phyloP scores from a whole-genome alignment of 768 basidiomycete species.

The Rhodotorula paludigena region DNA sequence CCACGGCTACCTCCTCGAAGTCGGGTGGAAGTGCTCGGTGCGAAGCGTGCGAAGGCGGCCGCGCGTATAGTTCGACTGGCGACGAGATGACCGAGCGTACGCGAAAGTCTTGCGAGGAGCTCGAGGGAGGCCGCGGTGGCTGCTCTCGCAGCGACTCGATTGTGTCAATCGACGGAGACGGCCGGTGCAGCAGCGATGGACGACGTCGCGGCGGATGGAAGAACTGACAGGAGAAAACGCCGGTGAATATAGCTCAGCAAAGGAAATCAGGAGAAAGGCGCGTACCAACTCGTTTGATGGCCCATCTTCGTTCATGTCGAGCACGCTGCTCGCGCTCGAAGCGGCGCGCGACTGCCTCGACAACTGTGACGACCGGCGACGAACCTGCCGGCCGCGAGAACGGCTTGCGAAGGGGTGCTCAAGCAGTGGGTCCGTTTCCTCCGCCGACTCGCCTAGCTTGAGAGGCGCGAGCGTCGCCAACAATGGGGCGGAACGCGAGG shows the following conservation, averaged over 20 bases:
- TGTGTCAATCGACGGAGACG: background rate
- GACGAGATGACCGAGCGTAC: background rate
- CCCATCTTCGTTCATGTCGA: background rate
- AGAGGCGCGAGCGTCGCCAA: background rate
- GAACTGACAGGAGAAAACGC: background rate
- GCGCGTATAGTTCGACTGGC: background rate
- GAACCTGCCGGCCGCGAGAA: background rate
- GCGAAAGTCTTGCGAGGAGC: background rate
- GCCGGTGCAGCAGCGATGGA: background rate
- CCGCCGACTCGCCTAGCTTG: background rate
- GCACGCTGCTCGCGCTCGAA: conserved; percentile 8
- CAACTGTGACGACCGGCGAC: background rate
- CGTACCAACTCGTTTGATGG: conserved; percentile 9
- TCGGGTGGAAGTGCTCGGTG: too few relatives aligned
- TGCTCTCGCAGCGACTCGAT: background rate
- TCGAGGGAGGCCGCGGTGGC: background rate
- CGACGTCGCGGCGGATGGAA: conserved; percentile 6
- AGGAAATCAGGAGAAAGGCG: too few relatives aligned
- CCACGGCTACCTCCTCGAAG: background rate
- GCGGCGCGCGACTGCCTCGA: conserved; percentile 2
- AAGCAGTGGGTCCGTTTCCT: background rate
- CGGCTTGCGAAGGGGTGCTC: background rate
- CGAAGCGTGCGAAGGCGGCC: too few relatives aligned
- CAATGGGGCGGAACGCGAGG: background rate
- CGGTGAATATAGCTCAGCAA: too few relatives aligned